These are phyloP conservation scores for Collybiopsis confluens DNA, from an alignment of 768 basidiomycete species.

Conservation along the genomic window DNA sequence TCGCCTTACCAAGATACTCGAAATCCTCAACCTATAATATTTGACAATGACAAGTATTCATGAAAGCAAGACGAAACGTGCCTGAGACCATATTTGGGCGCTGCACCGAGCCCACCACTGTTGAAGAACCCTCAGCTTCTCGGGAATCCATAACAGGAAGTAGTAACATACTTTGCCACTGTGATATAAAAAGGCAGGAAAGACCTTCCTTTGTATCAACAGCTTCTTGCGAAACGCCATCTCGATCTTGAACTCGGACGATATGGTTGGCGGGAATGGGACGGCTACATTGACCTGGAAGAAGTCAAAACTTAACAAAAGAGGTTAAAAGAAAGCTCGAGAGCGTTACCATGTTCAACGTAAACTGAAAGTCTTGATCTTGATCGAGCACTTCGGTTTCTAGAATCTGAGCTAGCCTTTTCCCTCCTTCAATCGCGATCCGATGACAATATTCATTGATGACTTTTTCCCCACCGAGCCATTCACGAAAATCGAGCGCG, in stretches of 20 bases:
- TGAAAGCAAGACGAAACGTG: slow-evolving; percentile 5
- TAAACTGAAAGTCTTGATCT: slow-evolving; percentile 45
- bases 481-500: slow-evolving; percentile 69
- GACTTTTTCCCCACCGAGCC: slow-evolving; percentile 69
- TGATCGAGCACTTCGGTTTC: slow-evolving; percentile 60
- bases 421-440: slow-evolving; percentile 66
- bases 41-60: background rate
- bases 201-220: slow-evolving; percentile 25
- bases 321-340: background rate
- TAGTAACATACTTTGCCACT: slow-evolving; percentile 17
- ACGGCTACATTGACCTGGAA: slow-evolving; percentile 31
- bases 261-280: slow-evolving; percentile 25
- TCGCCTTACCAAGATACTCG: slow-evolving; percentile 12
- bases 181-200: slow-evolving; percentile 29
- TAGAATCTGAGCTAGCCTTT: slow-evolving; percentile 50
- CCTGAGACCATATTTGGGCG: slow-evolving; percentile 38
- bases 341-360: slow-evolving; percentile 60
- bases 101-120: slow-evolving; percentile 37
- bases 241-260: slow-evolving; percentile 15
- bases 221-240: slow-evolving; percentile 23
- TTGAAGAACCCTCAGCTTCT: too few relatives aligned
- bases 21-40: slow-evolving; percentile 14
- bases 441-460: slow-evolving; percentile 70
- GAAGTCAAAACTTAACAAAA: background rate
- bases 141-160: too few relatives aligned